These are phyloP conservation scores for Globisporangium rhizosaccharum DNA, from an alignment of 352 stramenopile genomes.

Conservation along the genomic window DNA sequence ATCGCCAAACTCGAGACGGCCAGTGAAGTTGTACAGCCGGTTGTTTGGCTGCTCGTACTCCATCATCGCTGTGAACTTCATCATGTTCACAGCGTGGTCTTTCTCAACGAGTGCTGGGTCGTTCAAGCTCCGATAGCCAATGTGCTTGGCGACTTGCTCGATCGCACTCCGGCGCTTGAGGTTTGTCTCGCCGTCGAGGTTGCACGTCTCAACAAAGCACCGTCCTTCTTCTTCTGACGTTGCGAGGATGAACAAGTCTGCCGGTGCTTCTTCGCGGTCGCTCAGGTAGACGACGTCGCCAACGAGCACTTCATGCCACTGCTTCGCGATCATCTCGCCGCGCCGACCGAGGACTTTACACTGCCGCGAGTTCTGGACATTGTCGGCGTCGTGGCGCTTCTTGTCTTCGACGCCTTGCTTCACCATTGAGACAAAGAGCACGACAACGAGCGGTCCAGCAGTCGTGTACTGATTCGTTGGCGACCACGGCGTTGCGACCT, in stretches of 20 bases:
- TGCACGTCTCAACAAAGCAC: slow-evolving; percentile 92
- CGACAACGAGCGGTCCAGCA: slow-evolving; percentile 53
- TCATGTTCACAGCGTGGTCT: slow-evolving; percentile 33
- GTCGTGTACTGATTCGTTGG: slow-evolving; percentile 80
- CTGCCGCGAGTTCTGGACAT: slow-evolving; percentile 48
- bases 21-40: slow-evolving; percentile 64
- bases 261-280: slow-evolving; percentile 54
- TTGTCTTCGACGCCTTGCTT: slow-evolving; percentile 79
- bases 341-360: slow-evolving; percentile 38
- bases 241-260: slow-evolving; percentile 65
- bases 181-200: slow-evolving; percentile 93
- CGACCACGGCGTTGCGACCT: slow-evolving; percentile 63
- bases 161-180: slow-evolving; percentile 79
- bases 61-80: slow-evolving; percentile 33
- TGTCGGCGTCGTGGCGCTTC: slow-evolving; percentile 65
- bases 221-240: slow-evolving; percentile 69
- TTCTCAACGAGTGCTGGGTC: slow-evolving; percentile 33
- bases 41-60: slow-evolving; percentile 81
- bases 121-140: slow-evolving; percentile 58
- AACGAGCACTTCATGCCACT: slow-evolving; percentile 78
- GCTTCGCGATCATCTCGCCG: slow-evolving; percentile 37
- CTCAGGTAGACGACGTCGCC: slow-evolving; percentile 54
- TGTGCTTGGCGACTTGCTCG: slow-evolving; percentile 47
- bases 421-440: slow-evolving; percentile 72
- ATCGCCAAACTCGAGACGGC: slow-evolving; percentile 30